Evolutionary conservation across 129 eudicot genomes (phyloP).

Genomic region (Helianthus tuberosus): DNA sequence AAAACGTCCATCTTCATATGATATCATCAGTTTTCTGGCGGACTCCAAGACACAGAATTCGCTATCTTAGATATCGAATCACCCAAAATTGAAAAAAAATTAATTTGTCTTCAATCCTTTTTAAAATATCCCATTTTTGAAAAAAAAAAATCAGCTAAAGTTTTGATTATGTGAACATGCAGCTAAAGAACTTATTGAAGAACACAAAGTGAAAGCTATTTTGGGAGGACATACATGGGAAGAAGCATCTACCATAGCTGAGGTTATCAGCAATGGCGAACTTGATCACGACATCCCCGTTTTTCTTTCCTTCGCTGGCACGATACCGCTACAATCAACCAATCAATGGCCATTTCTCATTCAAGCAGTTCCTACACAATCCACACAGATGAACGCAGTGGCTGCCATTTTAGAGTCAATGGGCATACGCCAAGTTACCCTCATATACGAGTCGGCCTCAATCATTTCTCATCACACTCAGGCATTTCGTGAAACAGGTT

Average conservation of each 20-base stretch:
- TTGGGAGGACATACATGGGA: slow-evolving; percentile 63
- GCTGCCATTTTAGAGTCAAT: slow-evolving; percentile 52
- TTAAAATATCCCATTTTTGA: no score
- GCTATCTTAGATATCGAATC: no score
- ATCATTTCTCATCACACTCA: slow-evolving; percentile 39
- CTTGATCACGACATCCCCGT: slow-evolving; percentile 38
- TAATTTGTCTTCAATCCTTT: no score
- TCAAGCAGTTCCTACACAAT: slow-evolving; percentile 46
- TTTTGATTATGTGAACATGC: slow-evolving; percentile 25
- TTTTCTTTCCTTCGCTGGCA: slow-evolving; percentile 45
- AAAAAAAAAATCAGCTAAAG: not conserved
- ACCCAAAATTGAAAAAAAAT: no score
- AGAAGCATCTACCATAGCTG: slow-evolving; percentile 52
- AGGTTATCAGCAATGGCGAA: slow-evolving; percentile 26
- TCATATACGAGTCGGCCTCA: slow-evolving; percentile 40
- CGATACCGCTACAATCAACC: slow-evolving; percentile 34
- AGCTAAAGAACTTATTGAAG: slow-evolving; percentile 45
- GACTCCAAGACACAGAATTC: no score
- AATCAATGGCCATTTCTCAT: slow-evolving; percentile 46
- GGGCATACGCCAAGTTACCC: slow-evolving; percentile 29
- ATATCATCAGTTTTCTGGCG: no score
- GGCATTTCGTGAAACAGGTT: slow-evolving; percentile 36
- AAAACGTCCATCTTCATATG: no score
- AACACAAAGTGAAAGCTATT: slow-evolving; percentile 41
- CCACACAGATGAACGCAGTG: slow-evolving; percentile 47